Percentiles rank a stretch among this genome's conserved stretches.
These are phyloP conservation scores for Helotiales sp. DNA, from an alignment of 2,329 filamentous ascomycete species.

Conservation along the genomic window DNA sequence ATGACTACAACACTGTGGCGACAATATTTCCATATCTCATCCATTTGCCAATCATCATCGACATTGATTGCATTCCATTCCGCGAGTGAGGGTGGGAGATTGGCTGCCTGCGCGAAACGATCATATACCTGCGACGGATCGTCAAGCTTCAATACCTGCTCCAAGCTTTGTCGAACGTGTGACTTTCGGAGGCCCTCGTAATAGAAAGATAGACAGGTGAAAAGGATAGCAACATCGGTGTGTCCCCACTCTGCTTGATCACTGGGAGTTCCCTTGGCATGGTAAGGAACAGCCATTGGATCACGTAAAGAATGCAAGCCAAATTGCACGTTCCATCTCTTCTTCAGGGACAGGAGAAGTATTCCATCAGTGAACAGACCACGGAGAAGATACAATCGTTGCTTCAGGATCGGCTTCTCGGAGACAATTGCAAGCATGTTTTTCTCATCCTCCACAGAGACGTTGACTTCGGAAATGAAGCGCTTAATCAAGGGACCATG, in stretches of 20 bases:
- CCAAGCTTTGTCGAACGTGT: constrained; percentile 51
- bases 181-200: constrained; percentile 53
- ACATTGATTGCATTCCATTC: constrained; percentile 60
- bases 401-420: constrained; percentile 34
- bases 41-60: constrained; percentile 53
- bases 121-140: constrained; percentile 55
- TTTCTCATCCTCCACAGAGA: constrained; percentile 26
- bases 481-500: constrained; percentile 32
- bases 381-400: constrained; percentile 55
- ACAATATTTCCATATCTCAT: constrained; percentile 50
- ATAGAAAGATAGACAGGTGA: constrained; percentile 69
- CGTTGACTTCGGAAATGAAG: constrained; percentile 30
- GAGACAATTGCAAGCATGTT: constrained; percentile 32
- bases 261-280: constrained; percentile 64
- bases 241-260: constrained; percentile 67
- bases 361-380: constrained; percentile 63
- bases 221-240: constrained; percentile 62
- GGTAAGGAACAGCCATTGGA: constrained; percentile 66
- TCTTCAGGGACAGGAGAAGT: constrained; percentile 48
- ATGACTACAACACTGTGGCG: constrained; percentile 50
- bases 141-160: constrained; percentile 55
- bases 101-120: constrained; percentile 43
- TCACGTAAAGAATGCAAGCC: constrained; percentile 54
- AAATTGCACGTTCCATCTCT: constrained; percentile 62
- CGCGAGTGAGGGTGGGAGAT: constrained; percentile 46